These are phyloP conservation scores for Phaeomoniella chlamydospora DNA, from an alignment of 2,329 filamentous ascomycete species.

Conservation along the genomic window DNA sequence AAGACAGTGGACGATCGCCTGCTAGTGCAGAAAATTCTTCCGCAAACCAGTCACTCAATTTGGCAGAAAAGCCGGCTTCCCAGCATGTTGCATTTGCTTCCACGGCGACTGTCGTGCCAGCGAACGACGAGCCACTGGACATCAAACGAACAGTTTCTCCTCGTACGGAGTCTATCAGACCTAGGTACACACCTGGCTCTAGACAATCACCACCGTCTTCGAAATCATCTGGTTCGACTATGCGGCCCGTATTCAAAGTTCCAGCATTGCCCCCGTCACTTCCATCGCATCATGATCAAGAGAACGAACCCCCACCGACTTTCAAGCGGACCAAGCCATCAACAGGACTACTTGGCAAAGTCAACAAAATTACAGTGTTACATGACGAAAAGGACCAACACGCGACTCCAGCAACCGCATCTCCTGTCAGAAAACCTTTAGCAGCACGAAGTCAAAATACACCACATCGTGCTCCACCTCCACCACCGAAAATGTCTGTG, in stretches of 20 bases:
- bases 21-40: background rate
- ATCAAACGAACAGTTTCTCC: background rate
- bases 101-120: slow-evolving; percentile 1
- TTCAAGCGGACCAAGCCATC: slow-evolving; percentile 49
- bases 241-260: slow-evolving; percentile 43
- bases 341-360: slow-evolving; percentile 41
- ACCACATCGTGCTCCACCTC: slow-evolving; percentile 57
- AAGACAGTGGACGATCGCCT: slow-evolving; percentile 9
- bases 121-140: background rate
- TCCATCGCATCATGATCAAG: slow-evolving; percentile 59
- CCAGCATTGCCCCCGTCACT: slow-evolving; percentile 42
- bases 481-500: slow-evolving; percentile 92
- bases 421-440: slow-evolving; percentile 29
- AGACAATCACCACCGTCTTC: slow-evolving; percentile 22
- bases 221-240: slow-evolving; percentile 23
- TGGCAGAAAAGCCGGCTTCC: background rate
- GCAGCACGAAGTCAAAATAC: slow-evolving; percentile 50
- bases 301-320: slow-evolving; percentile 63
- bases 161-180: background rate
- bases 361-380: slow-evolving; percentile 37
- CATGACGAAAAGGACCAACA: slow-evolving; percentile 26
- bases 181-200: slow-evolving; percentile 25
- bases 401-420: slow-evolving; percentile 28
- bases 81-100: slow-evolving; percentile 4
- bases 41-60: too few species aligned